A percentile compares a stretch with the other conserved stretches of the same genome.
Evolutionary conservation across 1,284 basidiomycete genomes (phyloP).

Genomic region (Cutaneotrichosporon sp.): DNA sequence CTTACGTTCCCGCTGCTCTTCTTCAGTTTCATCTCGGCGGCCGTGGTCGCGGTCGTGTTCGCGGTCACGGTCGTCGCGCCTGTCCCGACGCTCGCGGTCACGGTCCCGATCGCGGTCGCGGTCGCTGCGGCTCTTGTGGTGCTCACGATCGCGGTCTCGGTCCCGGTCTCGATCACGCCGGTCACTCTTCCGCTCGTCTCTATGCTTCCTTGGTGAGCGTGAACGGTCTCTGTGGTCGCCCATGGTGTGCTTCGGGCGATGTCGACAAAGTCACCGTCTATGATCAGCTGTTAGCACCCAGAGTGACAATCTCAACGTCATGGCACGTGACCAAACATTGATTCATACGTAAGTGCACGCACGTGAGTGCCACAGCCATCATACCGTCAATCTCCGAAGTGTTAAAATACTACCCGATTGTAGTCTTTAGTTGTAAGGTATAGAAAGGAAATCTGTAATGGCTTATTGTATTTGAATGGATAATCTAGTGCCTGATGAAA

Average conservation of each 20-base stretch:
- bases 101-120: background rate
- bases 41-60: background rate
- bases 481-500: too few species aligned
- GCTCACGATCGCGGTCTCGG: constrained; percentile 9
- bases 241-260: constrained; percentile 1
- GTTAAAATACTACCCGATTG: background rate
- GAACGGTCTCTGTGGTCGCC: constrained; percentile 10
- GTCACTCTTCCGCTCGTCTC: background rate
- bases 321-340: constrained; percentile 1
- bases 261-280: background rate
- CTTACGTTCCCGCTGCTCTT: constrained; percentile 32
- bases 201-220: constrained; percentile 4
- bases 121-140: constrained; percentile 1
- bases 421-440: too few species aligned
- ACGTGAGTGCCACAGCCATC: background rate
- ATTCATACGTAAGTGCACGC: background rate
- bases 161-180: constrained; percentile 10
- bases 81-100: constrained; percentile 8
- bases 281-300: background rate
- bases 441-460: background rate
- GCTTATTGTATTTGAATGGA: background rate
- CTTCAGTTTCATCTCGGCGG: constrained; percentile 25
- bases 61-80: constrained; percentile 1
- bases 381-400: background rate
- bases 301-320: constrained; percentile 2